Base-by-base conservation (phyloP, 345 rosid species). In the Fremontodendron californicum region DNA sequence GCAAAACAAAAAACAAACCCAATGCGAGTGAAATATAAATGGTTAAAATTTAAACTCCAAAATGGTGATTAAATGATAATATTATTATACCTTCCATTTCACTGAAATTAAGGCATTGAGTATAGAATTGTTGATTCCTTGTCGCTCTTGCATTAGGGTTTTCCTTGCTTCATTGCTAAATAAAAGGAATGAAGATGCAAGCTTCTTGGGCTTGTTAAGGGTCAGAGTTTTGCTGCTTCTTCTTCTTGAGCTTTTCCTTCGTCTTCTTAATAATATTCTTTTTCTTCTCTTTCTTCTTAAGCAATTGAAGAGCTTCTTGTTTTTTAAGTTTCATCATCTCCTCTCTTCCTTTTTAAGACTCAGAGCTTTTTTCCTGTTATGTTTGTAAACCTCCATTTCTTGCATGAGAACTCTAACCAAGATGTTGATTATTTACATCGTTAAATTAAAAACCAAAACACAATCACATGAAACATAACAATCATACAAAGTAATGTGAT, bases 141-240 rank as follows among this genome's bases (percentile, higher is more conserved):
- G 94, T 54, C 90, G 81, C 79, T 86, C 97, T 80, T 90, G 83
- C 67, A 73, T 10, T 81, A 94, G 70, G 29, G 23, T 62, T 78
- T 88, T 85, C 84, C 97, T 89, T 54, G 88, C 80, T 73, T 90
- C 98, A 75, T 87, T 91, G 89, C 94, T n/a, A n/a, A n/a, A n/a
- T n/a, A n/a, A n/a, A 27, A 94, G 63, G 86, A 81, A 94, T 23
- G 98, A 92, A 39, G 94, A 87, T 48, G 98, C 96, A 23, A 97
- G 96, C 84, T 86, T 94, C 87, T 88, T 94, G 10, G 98, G 98
- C 84, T 81, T 94, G 90, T 89, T 92, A n/a, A 3, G 98, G 98
- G 55, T 94, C 97, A 64, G 48, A 83, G 7, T 81, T 81, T n/a
- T n/a, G n/a, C 80, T 87, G 84, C 82, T 87, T 88, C 90, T 92